These are phyloP conservation scores for Cladophialophora immunda DNA, from an alignment of 2,329 filamentous ascomycete species.

Conservation along the genomic window DNA sequence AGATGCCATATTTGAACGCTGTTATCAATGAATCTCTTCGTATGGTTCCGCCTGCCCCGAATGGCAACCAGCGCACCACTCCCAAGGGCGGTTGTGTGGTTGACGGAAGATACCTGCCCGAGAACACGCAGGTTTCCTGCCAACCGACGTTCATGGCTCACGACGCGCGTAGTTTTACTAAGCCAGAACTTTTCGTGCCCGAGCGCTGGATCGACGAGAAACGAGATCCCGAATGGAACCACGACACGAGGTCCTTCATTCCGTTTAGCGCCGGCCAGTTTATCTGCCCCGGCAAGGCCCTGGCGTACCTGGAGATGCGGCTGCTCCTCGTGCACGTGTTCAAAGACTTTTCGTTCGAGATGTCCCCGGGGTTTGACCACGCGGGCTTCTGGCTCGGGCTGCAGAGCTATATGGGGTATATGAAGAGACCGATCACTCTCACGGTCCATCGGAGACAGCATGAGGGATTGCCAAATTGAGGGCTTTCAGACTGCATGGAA, in stretches of 20 bases:
- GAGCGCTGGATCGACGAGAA: slow-evolving; percentile 30
- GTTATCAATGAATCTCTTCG: slow-evolving; percentile 59
- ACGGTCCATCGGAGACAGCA: slow-evolving; percentile 4
- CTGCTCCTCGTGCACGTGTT: neutral
- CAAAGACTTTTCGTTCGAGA: slow-evolving; percentile 4
- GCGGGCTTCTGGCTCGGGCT: slow-evolving; percentile 9
- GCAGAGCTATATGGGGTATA: slow-evolving; percentile 10
- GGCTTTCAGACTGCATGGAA: neutral
- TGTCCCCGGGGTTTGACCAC: neutral
- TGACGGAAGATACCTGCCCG: slow-evolving; percentile 46
- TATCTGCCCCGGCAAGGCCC: slow-evolving; percentile 3
- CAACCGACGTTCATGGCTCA: slow-evolving; percentile 29
- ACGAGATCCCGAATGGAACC: neutral
- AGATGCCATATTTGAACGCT: slow-evolving; percentile 54
- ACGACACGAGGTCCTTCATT: slow-evolving; percentile 6
- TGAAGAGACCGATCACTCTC: slow-evolving; percentile 4
- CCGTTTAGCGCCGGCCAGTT: slow-evolving; percentile 7
- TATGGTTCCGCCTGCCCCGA: slow-evolving; percentile 42
- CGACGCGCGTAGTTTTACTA: slow-evolving; percentile 39
- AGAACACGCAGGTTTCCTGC: slow-evolving; percentile 38
- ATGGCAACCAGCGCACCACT: slow-evolving; percentile 33
- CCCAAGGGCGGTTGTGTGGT: slow-evolving; percentile 35
- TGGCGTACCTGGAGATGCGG: slow-evolving; percentile 12
- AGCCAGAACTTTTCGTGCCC: slow-evolving; percentile 28
- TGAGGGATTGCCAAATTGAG: neutral